phyloP scores from a whole-genome alignment of 441 rosid species.

The Aleurites moluccanus region DNA sequence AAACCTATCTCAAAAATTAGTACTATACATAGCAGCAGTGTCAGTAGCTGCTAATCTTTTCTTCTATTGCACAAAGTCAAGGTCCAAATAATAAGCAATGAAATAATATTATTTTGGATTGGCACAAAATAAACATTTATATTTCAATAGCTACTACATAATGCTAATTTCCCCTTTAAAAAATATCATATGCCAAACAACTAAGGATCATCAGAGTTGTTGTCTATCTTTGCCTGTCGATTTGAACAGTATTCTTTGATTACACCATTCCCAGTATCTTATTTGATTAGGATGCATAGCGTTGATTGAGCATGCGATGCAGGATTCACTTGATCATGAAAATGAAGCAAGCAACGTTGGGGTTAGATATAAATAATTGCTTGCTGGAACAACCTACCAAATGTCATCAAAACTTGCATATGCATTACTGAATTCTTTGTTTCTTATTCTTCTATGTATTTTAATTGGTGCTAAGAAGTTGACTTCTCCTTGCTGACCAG shows the following conservation, averaged over 20 bases:
- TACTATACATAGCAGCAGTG: too few species aligned
- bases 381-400: background rate
- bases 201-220: background rate
- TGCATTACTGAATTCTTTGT: background rate
- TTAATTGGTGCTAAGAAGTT: conserved; percentile 11
- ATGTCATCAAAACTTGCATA: background rate
- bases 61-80: too few species aligned
- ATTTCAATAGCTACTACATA: too few species aligned
- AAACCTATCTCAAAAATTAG: too few species aligned
- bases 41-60: too few species aligned
- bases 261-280: background rate
- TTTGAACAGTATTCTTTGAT: background rate
- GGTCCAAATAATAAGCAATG: too few species aligned
- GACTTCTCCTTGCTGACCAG: conserved; percentile 40
- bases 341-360: background rate
- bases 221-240: background rate
- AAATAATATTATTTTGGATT: too few species aligned
- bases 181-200: background rate
- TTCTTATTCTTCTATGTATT: conserved; percentile 11
- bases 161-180: background rate
- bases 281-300: background rate
- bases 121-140: background rate
- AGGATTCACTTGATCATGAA: background rate
- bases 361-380: background rate
- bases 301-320: background rate